Evolutionary conservation across 208 protist genomes (phyloP), one percentile per base, ranked within the genome.

Genomic region (Trypanosomatidae sp.): DNA sequence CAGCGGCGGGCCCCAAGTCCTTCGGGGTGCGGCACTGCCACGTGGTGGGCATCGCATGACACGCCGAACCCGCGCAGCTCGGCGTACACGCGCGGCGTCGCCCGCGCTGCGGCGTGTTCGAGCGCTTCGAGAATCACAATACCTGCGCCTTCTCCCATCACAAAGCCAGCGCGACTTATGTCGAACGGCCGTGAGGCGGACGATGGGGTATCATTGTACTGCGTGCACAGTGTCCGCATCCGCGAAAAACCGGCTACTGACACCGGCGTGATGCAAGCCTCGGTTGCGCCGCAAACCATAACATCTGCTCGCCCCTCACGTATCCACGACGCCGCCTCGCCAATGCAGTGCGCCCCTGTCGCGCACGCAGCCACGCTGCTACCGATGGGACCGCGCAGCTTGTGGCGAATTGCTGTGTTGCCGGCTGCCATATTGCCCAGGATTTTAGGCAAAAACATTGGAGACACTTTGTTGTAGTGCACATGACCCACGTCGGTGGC

Each of bases 361-460:
- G 99, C 98, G 80, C 99, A 99, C 10, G 99, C 99, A 4, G 97
- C 99, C 9, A 97, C 91, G 36, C 86, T 85, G 55, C 95, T 92
- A 39, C 97, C 85, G 66, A 98, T 97, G 5, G 98, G 98, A 0
- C 99, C 99, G 49, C 81, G 79, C 22, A 98, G 70, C 19, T 85
- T 84, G 71, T 99, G 87, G 22, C 76, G 56, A 7, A 99, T 99
- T 22, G 92, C 87, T 52, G 98, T 87, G 22, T 89, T 76, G 22
- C 98, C 98, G 13, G 96, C 89, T 12, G 94, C 90, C 88, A 99
- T 98, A 85, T 99, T 99, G n/a, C 98, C 95, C 22, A 99, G 78
- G 30, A 99, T 99, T 70, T 97, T 95, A 4, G 99, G 98, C 22
- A 99, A 89, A 75, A 99, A 99, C 49, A 96, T 89, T 2, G 97